phyloP scores from a whole-genome alignment of 2,329 filamentous ascomycete species.

The Beauveria scarabaeidicola region DNA sequence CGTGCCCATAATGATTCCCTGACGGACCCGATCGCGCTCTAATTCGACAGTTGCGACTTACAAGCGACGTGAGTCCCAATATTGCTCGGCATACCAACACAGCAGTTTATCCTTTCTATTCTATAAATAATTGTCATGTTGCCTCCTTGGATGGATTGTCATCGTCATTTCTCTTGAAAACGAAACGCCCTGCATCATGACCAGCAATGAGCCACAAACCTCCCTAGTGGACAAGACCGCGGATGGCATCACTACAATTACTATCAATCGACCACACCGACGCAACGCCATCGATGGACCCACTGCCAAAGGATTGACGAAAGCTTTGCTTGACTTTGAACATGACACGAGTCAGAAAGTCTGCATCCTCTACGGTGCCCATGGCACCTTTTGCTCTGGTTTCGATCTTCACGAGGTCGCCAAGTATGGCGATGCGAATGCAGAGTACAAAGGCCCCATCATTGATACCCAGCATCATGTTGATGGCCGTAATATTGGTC shows the following conservation, averaged over 20 bases:
- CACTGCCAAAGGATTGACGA: slow-evolving; percentile 38
- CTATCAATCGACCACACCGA: slow-evolving; percentile 39
- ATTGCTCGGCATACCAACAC: neutral
- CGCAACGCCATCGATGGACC: slow-evolving; percentile 43
- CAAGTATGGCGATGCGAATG: slow-evolving; percentile 10
- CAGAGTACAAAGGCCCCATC: neutral
- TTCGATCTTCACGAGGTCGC: slow-evolving; percentile 41
- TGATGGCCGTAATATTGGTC: slow-evolving; percentile 23
- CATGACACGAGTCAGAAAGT: slow-evolving; percentile 40
- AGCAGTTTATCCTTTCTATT: neutral
- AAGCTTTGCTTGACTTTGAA: slow-evolving; percentile 41
- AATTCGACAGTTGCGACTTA: neutral
- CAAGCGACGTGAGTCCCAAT: neutral
- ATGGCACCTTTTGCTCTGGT: slow-evolving; percentile 43
- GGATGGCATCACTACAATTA: slow-evolving; percentile 42
- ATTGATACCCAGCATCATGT: slow-evolving; percentile 11
- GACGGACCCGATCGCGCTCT: neutral
- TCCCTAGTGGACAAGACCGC: slow-evolving; percentile 3
- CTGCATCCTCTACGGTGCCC: slow-evolving; percentile 38
- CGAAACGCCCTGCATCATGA: neutral
- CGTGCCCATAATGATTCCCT: neutral
- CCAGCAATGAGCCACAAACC: neutral
- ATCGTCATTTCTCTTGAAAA: neutral
- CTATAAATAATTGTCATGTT: neutral
- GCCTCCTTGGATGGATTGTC: neutral